Conservation (phyloP, 768 basidiomycete genomes). For the Guyanaporus albipodus region DNA sequence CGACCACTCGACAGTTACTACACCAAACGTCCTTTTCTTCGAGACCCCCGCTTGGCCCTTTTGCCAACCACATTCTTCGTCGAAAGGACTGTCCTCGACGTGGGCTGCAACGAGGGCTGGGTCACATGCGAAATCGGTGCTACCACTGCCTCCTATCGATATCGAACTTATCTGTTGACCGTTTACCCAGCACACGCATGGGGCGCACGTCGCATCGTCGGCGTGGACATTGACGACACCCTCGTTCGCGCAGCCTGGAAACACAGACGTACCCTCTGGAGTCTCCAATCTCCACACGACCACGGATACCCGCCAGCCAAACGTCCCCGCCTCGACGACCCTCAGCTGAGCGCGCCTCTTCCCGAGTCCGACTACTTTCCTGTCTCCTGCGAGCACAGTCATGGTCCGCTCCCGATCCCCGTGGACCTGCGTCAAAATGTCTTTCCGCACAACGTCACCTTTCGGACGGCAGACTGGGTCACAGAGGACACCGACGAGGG, state of each 20-base stretch:
- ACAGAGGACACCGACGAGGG: conserved; percentile 50
- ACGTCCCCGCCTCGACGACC: conserved; percentile 8
- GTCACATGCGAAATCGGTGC: conserved; percentile 81
- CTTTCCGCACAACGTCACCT: conserved; percentile 80
- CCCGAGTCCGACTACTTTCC: conserved; percentile 60
- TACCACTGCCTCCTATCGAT: neutral
- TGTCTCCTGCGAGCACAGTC: conserved; percentile 66
- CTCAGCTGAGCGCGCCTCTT: neutral
- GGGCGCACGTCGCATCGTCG: conserved; percentile 63
- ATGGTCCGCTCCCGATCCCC: conserved; percentile 72
- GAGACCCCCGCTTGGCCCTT: conserved; percentile 63
- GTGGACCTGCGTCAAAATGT: conserved; percentile 22
- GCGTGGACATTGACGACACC: conserved; percentile 80
- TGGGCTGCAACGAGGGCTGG: conserved; percentile 86
- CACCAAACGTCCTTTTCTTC: conserved; percentile 57
- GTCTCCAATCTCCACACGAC: conserved; percentile 41
- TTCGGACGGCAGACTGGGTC: conserved; percentile 76
- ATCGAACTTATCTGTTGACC: neutral
- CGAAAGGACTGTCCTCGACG: conserved; percentile 64
- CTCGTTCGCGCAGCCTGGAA: conserved; percentile 77
- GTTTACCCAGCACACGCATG: conserved; percentile 52
- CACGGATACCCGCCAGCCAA: neutral
- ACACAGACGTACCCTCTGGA: conserved; percentile 67
- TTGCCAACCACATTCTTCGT: conserved; percentile 53
- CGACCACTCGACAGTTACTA: conserved; percentile 81